Evolutionary conservation across 2,329 filamentous ascomycete genomes (phyloP), one percentile per base, ranked within the genome.

Genomic region (Colletotrichum sojae): DNA sequence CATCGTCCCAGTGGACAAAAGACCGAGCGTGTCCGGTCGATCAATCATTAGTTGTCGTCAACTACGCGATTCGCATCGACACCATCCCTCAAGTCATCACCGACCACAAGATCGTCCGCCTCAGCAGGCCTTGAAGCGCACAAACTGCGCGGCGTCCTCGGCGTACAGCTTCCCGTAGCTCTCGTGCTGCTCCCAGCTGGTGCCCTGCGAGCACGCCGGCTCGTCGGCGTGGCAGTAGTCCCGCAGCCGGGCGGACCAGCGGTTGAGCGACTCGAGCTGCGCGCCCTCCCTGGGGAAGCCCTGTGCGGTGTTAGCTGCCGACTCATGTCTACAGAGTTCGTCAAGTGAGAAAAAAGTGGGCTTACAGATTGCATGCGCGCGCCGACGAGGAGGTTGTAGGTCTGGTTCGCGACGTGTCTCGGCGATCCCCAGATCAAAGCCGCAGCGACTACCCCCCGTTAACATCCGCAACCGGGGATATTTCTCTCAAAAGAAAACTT

Each of bases 141-240:
- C 31, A 54, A 66, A 43, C 49, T 54, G 55, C 6, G 63, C 56
- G 5, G 56, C 56, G n/a, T 59, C 48, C 15, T 59, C 55, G 1
- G 55, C 55, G 55, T 64, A 58, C 22, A 58, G 52, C 20, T 45
- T 5, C 9, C 55, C 63, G 61, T 82, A 82, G 68, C 78, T 79
- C 15, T 77, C 72, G 58, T 81, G 80, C 5, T 74, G 74, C 10
- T 75, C 75, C 6, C 77, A 75, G 8, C 73, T 73, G 31, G 77
- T 71, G 5, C 78, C 79, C 9, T 74, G 73, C 13, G 80, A 80
- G 71, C 82, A 83, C 58, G 81, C 77, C 2, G 81, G 78, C 60
- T 83, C 81, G n/a, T 76, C 76, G 2, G 68, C 63, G 46, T 76
- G 73, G 65, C 81, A 82, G 73, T 79, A 82, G 25, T 76, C 75